Percentiles rank a stretch among this genome's conserved stretches.
Evolutionary conservation across 495 filamentous ascomycete species (phyloP).

Genomic region (Lasiosphaeriaceae sp.): DNA sequence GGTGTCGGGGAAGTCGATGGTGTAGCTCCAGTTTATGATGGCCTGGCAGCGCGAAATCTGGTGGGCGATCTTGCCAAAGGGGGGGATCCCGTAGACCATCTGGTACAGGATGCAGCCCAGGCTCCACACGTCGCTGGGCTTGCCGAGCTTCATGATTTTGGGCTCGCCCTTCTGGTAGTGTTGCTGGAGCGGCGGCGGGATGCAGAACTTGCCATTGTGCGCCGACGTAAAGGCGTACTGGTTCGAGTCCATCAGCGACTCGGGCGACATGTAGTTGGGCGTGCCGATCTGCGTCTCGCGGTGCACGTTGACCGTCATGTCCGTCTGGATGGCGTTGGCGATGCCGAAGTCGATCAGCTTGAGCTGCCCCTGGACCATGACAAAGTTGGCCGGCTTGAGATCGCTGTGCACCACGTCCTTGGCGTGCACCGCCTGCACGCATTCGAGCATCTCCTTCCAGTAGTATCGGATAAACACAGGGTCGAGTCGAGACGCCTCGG

Average conservation of each 20-base stretch:
- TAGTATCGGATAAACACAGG: slow-evolving; percentile 89
- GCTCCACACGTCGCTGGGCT: slow-evolving; percentile 93
- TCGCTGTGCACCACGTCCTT: slow-evolving; percentile 93
- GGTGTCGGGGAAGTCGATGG: slow-evolving; percentile 72
- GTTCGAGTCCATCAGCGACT: slow-evolving; percentile 86
- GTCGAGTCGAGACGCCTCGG: slow-evolving; percentile 75
- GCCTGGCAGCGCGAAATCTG: slow-evolving; percentile 71
- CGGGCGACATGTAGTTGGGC: slow-evolving; percentile 98
- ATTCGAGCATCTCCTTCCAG: slow-evolving; percentile 99
- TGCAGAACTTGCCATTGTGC: slow-evolving; percentile 45
- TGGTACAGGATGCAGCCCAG: slow-evolving; percentile 95
- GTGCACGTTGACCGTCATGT: slow-evolving; percentile 96
- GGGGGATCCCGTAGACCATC: slow-evolving; percentile 90
- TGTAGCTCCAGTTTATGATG: slow-evolving; percentile 82
- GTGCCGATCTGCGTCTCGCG: slow-evolving; percentile 93
- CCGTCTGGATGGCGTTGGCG: slow-evolving; percentile 88
- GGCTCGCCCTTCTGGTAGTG: slow-evolving; percentile 46
- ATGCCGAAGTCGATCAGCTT: slow-evolving; percentile 97
- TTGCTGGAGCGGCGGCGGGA: slow-evolving; percentile 27
- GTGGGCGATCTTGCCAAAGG: slow-evolving; percentile 87
- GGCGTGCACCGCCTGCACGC: slow-evolving; percentile 81
- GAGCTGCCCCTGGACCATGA: slow-evolving; percentile 76
- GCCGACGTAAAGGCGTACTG: slow-evolving; percentile 38
- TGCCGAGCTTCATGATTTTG: slow-evolving; percentile 91
- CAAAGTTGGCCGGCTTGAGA: slow-evolving; percentile 92